Evolutionary conservation across 495 filamentous ascomycete species (phyloP).

Genomic region (Trichoderma asperelloides): DNA sequence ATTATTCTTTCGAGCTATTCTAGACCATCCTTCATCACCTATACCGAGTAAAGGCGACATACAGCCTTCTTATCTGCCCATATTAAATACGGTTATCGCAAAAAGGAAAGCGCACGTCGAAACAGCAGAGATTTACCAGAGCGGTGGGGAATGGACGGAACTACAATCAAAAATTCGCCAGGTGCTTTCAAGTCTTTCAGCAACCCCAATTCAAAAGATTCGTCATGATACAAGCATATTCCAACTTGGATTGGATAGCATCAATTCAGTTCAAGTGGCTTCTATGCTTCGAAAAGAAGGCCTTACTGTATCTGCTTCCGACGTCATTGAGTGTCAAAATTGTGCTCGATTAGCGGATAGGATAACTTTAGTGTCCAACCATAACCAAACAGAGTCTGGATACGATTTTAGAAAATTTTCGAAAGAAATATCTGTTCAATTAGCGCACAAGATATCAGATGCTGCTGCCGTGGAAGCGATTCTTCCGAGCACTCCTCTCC

Average conservation of each 20-base stretch:
- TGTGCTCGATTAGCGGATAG: constrained; percentile 34
- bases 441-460: constrained; percentile 11
- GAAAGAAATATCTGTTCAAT: constrained; percentile 18
- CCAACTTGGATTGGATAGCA: constrained; percentile 78
- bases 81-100: not conserved
- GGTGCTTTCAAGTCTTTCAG: constrained; percentile 48
- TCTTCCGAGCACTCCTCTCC: constrained; percentile 56
- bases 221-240: constrained; percentile 59
- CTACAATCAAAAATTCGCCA: constrained; percentile 43
- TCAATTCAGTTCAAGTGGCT: constrained; percentile 73
- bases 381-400: not conserved
- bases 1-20: constrained; percentile 11
- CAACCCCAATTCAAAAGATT: constrained; percentile 44
- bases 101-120: not conserved
- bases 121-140: not conserved
- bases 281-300: constrained; percentile 50
- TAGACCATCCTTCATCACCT: not conserved
- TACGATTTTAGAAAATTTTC: constrained; percentile 38
- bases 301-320: constrained; percentile 47
- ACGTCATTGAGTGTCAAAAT: constrained; percentile 58
- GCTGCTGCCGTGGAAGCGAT: constrained; percentile 31
- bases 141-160: constrained; percentile 37
- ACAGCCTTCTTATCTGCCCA: not conserved
- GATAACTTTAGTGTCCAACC: not conserved
- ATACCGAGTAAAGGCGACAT: not conserved